Base-by-base conservation (phyloP, 805 yeast species). In the Kluyveromyces dobzhanskii region DNA sequence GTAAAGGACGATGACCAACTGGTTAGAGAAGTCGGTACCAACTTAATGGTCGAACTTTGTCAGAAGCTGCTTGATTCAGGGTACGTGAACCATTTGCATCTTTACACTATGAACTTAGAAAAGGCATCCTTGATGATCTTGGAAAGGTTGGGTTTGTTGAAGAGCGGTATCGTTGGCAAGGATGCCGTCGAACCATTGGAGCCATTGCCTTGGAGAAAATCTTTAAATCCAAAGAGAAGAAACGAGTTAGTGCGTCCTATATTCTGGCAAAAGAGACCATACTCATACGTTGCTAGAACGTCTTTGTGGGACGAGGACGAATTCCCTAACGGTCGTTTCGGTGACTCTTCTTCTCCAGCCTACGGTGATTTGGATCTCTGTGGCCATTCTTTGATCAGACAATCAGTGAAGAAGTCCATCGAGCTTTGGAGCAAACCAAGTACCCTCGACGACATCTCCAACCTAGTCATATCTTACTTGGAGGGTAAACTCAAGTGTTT, bases 261-360 rank as follows among this genome's bases (percentile, higher is more conserved):
- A 45, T 90, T 90, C 62, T 90, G 97, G 97, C 83, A 85, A 58
- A 83, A 86, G 61, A 77, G 97, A 67, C 88, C 88, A 53, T 83
- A 82, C 61, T 79, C 94, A 12, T 90, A 90, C 59, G 78, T 86
- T 44, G 75, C 86, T 35, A 74, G 97, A 61, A 90, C 97, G 7
- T 77, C 92, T 18, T 80, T 82, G 41, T 92, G 98, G 61, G 51
- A 58, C 2, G 57, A 45, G 87, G 98, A 92, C 64, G 98, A 92
- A 61, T 92, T 90, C 56, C 98, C 98, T 37, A 92, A 90, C 61
- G 98, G 98, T 30, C 73, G 98, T 66, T 92, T 96, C 88, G 98
- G 98, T 53, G 97, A 92, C 59, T 85, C 97, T 3, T 71, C 95
- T 43, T 92, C 97, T 31, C 98, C 98, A 4, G 97, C 97, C 2